Percentiles rank a stretch among this genome's conserved stretches.
Evolutionary conservation across 73 alveolate genomes (phyloP).

Genomic region (Paramecium primaurelia): DNA sequence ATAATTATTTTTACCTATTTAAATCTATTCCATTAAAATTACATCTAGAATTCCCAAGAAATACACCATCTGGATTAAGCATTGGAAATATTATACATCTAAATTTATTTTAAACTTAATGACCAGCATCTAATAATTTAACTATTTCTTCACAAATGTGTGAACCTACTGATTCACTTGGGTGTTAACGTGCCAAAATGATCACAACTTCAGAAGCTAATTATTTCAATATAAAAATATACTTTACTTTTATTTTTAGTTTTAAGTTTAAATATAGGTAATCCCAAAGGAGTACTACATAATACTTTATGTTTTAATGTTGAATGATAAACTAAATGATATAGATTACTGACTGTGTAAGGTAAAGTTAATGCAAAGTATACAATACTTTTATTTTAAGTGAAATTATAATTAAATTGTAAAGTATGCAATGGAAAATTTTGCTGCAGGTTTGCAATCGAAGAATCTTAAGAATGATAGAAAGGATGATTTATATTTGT

Average conservation of each 20-base stretch:
- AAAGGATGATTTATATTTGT: slow-evolving; percentile 36
- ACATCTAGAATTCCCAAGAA: slow-evolving; percentile 51
- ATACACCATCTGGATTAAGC: slow-evolving; percentile 61
- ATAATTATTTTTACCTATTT: background rate
- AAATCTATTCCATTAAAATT: slow-evolving; percentile 40
- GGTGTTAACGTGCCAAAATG: slow-evolving; percentile 78
- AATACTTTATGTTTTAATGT: background rate
- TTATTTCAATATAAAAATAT: background rate
- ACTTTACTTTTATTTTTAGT: background rate
- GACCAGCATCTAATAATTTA: slow-evolving; percentile 31
- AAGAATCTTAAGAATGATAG: background rate
- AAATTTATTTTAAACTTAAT: background rate
- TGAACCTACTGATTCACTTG: slow-evolving; percentile 83
- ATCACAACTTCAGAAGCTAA: slow-evolving; percentile 67
- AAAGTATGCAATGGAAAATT: background rate
- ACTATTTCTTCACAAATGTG: slow-evolving; percentile 33
- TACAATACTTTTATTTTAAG: background rate
- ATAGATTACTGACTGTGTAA: background rate
- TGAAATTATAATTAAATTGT: background rate
- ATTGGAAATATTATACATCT: slow-evolving; percentile 23
- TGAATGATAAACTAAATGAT: background rate
- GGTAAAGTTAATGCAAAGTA: slow-evolving; percentile 18
- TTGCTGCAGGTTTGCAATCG: background rate
- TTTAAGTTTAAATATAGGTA: slow-evolving; percentile 1
- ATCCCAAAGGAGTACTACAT: slow-evolving; percentile 11